phyloP scores from a whole-genome alignment of 352 stramenopile genomes.

The Thalassiosira allenii region DNA sequence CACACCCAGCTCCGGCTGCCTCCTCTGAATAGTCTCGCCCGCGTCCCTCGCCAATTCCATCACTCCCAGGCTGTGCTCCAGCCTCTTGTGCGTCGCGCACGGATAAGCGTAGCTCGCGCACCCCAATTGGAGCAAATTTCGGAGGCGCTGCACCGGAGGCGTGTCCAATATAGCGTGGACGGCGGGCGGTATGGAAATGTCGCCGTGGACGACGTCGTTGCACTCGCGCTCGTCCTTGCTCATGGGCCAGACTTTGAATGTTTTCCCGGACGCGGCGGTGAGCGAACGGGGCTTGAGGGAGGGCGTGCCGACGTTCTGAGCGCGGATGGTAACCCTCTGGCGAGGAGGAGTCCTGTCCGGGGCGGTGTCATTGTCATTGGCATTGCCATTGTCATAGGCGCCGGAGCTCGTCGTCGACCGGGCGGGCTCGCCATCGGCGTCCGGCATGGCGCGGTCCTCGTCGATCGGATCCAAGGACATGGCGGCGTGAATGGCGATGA shows the following conservation, averaged over 20 bases:
- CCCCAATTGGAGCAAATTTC: conserved; percentile 92
- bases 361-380: no score
- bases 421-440: no score
- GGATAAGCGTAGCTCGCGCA: conserved; percentile 90
- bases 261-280: no score
- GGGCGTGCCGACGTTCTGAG: no score
- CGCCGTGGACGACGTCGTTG: conserved; percentile 44
- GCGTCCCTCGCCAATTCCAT: conserved; percentile 90
- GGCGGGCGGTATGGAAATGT: conserved; percentile 32
- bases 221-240: background rate
- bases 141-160: conserved; percentile 86
- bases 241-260: conserved; percentile 4
- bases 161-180: conserved; percentile 35
- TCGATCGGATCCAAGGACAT: no score
- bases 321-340: no score
- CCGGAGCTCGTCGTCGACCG: no score
- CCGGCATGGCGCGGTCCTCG: no score
- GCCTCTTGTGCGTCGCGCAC: conserved; percentile 87
- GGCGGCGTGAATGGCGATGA: no score
- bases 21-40: conserved; percentile 85
- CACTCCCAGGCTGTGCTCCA: conserved; percentile 93
- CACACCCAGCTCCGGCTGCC: conserved; percentile 90
- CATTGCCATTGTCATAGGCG: no score
- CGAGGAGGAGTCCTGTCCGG: no score
- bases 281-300: no score